Base-by-base conservation (phyloP, 1,284 basidiomycete genomes). In the Moesziomyces globuligerus region DNA sequence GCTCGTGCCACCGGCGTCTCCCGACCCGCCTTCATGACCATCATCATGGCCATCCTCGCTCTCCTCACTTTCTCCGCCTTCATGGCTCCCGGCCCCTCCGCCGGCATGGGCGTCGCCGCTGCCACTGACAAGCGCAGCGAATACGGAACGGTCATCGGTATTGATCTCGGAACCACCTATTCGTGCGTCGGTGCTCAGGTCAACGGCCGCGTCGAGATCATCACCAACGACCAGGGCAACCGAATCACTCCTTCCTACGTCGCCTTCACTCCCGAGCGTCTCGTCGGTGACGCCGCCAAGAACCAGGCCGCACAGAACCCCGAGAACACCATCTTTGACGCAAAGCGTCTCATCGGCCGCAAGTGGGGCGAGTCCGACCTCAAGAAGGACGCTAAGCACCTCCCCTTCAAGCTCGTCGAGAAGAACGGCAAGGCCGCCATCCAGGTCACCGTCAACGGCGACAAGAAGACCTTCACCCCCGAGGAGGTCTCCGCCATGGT, bases 401-500 rank as follows among this genome's bases (percentile, higher is more conserved):
- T 80, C 58, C 81, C 81, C 53, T 83, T 83, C 76, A 74, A 81
- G 66, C 73, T 97, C 73, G 78, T 83, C 34, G 80, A 82, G 56
- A 80, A 81, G 72, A 72, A 66, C 28, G 78, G 78, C 42, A 81
- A 81, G 76, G 78, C 81, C n/a, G 80, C 78, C 25, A 82, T 83
- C 51, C 69, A 81, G 68, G 77, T 82, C 45, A 56, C 65, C 39
- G 75, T 80, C 41, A 74, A 72, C 26, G 80, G 76, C 44, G 58
- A 76, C 17, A 64, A 74, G 51, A 76, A 76, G 61, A 66, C 76
- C 25, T 84, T 84, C 68, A 83, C 82, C 40, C 90, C 92, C 1
- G 92, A 94, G 84, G 92, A 94, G 85, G 88, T 94, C 76, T 91
- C 89, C 55, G 92, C 94, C 58, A 98, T 98, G 95, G 88, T 98